Evolutionary conservation across 2,329 filamentous ascomycete genomes (phyloP).

Genomic region (Ascochyta lentis): DNA sequence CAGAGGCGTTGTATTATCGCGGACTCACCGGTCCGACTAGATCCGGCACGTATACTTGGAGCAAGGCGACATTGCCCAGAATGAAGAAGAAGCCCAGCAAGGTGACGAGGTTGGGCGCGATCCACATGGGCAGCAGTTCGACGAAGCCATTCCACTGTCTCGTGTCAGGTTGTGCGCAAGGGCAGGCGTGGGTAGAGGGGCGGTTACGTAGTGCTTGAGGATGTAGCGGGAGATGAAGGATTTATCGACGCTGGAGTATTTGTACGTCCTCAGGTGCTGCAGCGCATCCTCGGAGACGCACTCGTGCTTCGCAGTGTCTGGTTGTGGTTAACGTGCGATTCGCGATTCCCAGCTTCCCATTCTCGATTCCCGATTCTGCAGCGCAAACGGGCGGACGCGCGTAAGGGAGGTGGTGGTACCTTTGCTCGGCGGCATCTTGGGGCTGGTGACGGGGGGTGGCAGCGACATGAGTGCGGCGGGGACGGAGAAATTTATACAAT

Average conservation of each 20-base stretch:
- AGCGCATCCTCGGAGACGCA: slow-evolving; percentile 87
- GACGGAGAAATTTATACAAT: slow-evolving; percentile 32
- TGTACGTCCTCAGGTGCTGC: slow-evolving; percentile 90
- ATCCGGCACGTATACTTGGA: slow-evolving; percentile 86
- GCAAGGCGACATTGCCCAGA: slow-evolving; percentile 76
- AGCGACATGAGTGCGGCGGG: slow-evolving; percentile 44
- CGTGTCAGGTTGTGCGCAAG: slow-evolving; percentile 31
- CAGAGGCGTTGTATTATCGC: not conserved
- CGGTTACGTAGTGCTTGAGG: slow-evolving; percentile 87
- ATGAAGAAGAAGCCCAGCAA: slow-evolving; percentile 95
- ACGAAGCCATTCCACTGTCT: slow-evolving; percentile 95
- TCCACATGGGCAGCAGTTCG: slow-evolving; percentile 89
- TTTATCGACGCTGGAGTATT: slow-evolving; percentile 97
- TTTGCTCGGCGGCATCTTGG: slow-evolving; percentile 49
- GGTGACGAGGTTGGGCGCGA: slow-evolving; percentile 98
- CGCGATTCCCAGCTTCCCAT: not conserved
- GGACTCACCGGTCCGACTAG: slow-evolving; percentile 80
- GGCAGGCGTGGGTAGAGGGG: not conserved
- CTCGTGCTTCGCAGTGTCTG: slow-evolving; percentile 70
- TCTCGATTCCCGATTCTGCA: too few relatives aligned
- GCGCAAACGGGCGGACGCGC: slow-evolving; percentile 1
- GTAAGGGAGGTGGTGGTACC: slow-evolving; percentile 27
- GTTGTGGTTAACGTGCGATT: slow-evolving; percentile 5
- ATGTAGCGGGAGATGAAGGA: slow-evolving; percentile 93
- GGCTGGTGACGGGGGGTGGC: slow-evolving; percentile 45